Percentiles rank a stretch among this genome's conserved stretches.
These are phyloP conservation scores for Claviceps capensis DNA, from an alignment of 2,329 filamentous ascomycete genomes.

Conservation along the genomic window DNA sequence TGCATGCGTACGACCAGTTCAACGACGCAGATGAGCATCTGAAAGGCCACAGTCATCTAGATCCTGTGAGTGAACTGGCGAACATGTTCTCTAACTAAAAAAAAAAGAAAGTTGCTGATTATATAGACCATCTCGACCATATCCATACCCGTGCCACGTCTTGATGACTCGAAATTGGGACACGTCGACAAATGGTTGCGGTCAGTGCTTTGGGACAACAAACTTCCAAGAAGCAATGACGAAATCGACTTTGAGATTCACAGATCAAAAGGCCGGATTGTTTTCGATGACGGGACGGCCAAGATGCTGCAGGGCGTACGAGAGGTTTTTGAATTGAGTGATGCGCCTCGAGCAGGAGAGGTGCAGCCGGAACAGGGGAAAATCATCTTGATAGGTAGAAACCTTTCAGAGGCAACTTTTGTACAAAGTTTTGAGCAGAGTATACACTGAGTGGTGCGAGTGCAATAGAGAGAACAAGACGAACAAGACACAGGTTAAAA, in stretches of 20 bases:
- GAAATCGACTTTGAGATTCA: conserved; percentile 60
- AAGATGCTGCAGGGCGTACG: conserved; percentile 84
- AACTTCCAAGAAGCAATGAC: conserved; percentile 34
- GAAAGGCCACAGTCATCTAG: conserved; percentile 82
- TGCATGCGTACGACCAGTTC: conserved; percentile 85
- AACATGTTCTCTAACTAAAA: background rate
- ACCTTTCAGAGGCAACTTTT: conserved; percentile 38
- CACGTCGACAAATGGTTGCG: conserved; percentile 71
- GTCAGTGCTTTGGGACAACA: conserved; percentile 69
- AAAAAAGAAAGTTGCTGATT: conserved; percentile 9
- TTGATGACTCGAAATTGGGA: conserved; percentile 44
- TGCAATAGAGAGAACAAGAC: background rate
- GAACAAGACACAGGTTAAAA: background rate
- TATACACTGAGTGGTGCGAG: conserved; percentile 9
- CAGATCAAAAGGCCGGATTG: conserved; percentile 68
- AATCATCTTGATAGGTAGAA: conserved; percentile 49
- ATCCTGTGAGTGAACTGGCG: conserved; percentile 46
- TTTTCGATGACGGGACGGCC: conserved; percentile 46
- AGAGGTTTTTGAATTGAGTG: conserved; percentile 85
- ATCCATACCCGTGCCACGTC: conserved; percentile 50
- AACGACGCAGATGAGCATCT: conserved; percentile 54
- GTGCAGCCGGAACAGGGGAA: conserved; percentile 31
- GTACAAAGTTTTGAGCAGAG: conserved; percentile 26
- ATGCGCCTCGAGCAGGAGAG: conserved; percentile 30
- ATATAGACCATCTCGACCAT: conserved; percentile 69